phyloP scores from a whole-genome alignment of 129 eudicot genomes.

The Mikania micrantha region DNA sequence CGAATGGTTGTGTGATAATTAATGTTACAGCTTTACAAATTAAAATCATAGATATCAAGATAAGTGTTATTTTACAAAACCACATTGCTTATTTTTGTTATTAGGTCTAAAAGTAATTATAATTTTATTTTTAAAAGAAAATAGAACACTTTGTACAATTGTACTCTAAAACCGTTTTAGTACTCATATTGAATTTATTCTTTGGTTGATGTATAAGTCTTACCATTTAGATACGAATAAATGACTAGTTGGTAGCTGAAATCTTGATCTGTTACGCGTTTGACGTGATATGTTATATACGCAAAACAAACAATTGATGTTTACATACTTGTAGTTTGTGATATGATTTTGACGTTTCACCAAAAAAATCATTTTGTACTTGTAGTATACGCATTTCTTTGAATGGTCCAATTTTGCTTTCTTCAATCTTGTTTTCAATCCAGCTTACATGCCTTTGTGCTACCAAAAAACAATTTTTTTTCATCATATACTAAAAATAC shows the following conservation, averaged over 20 bases:
- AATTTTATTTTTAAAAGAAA: too few relatives aligned
- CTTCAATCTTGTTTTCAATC: background rate
- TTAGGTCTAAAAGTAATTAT: too few relatives aligned
- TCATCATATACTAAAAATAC: background rate
- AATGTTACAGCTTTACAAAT: too few relatives aligned
- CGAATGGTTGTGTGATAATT: too few relatives aligned
- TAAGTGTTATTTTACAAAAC: too few relatives aligned
- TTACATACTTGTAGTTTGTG: background rate
- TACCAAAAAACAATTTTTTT: background rate
- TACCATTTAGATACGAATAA: background rate
- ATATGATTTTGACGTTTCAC: slow-evolving; percentile 22
- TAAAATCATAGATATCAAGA: too few relatives aligned
- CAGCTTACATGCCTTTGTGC: background rate
- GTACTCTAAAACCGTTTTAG: background rate
- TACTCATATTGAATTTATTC: background rate
- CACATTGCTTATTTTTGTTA: too few relatives aligned
- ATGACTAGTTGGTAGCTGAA: background rate
- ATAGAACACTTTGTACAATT: too few relatives aligned
- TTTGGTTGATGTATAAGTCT: background rate
- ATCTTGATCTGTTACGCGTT: background rate
- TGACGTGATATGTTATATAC: slow-evolving; percentile 13
- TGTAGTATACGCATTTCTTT: slow-evolving; percentile 6
- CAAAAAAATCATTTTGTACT: slow-evolving; percentile 9
- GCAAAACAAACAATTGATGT: too few relatives aligned
- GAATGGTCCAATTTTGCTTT: slow-evolving; percentile 22